Base-by-base conservation (phyloP, 305 asterid genomes). In the Fraxinus paxiana region DNA sequence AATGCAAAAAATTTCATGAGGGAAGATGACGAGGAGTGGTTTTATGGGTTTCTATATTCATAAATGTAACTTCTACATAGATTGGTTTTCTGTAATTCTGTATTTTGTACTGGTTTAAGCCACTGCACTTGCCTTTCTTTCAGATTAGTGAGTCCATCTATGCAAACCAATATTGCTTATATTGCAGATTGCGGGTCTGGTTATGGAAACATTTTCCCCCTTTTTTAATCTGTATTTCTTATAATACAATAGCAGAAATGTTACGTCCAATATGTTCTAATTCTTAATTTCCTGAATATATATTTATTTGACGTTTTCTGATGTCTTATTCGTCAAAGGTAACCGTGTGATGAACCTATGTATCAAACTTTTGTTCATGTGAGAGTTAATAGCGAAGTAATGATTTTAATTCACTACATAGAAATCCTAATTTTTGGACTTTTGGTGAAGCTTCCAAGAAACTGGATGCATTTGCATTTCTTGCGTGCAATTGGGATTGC, bases 391-490 rank as follows among this genome's bases (percentile, higher is more conserved):
- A 17, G 10, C 15, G 35, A 48, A 26, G 9, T 82, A 69, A 69
- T 79, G 56, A 67, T 83, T 83, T 30, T 75, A 70, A 46, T 75
- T 73, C 72, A 37, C 43, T 24, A 51, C 61, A 51, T 80, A 54
- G 41, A 74, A 69, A 33, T 79, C 76, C 87, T 88, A 76, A 85
- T 74, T 31, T 48, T 84, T 77, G 65, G 75, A 82, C 79, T 80
- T 80, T 30, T 82, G 76, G 22, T 92, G 91, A 86, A 96, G 98
- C 98, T 96, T 73, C 98, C 98, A 69, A 90, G 98, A 83, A 96
- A 96, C 78, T 96, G 99, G 99, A 89, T 96, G 99, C 98, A 96
- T 85, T 89, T 96, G 91, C 99, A 96, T 90, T 96, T 96, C 82
- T 88, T 96, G 87, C 98, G 97, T 82, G 99, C 98, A 75, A 96